Conservation (phyloP, 176 grass and related monocot species). For the Carex scoparia region DNA sequence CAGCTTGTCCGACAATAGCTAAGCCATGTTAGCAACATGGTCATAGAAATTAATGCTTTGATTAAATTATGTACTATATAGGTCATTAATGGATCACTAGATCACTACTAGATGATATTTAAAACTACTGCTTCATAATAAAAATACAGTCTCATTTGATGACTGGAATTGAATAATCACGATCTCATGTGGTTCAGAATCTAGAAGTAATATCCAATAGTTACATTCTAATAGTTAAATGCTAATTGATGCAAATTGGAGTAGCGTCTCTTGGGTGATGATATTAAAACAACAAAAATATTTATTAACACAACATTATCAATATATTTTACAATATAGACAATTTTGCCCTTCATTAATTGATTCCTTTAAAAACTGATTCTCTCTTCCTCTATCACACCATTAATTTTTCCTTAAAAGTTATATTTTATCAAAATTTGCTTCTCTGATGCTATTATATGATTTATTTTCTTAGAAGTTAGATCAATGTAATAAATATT, state of each 20-base stretch:
- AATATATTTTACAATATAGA: no score
- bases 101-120: neutral
- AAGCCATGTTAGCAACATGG: neutral
- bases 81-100: neutral
- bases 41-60: neutral
- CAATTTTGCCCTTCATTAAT: no score
- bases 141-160: neutral
- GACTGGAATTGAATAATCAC: neutral
- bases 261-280: neutral
- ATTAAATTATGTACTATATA: neutral
- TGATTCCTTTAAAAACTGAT: no score
- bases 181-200: neutral
- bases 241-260: neutral
- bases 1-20: neutral
- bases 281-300: no score
- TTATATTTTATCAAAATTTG: no score
- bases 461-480: no score
- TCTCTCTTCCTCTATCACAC: no score
- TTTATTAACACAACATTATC: no score
- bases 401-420: no score
- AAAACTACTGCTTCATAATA: neutral
- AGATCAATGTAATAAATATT: no score
- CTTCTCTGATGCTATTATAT: no score
- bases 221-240: neutral
- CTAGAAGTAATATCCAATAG: neutral